Percentiles rank a stretch among this genome's conserved stretches.
Conservation (phyloP, 495 filamentous ascomycete genomes). For the Pseudevernia furfuracea region DNA sequence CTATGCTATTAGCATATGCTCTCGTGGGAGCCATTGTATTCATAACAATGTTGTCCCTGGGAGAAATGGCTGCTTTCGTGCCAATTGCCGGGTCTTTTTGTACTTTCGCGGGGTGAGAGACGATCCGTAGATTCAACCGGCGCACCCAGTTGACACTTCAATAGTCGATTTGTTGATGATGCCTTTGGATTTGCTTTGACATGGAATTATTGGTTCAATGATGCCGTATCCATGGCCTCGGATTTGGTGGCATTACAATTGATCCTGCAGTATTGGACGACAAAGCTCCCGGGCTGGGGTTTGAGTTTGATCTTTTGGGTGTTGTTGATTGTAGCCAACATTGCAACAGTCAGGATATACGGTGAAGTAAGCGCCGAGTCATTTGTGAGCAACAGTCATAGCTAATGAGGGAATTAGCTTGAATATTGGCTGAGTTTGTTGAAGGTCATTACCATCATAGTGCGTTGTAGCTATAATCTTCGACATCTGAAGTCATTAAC, state of each 20-base stretch:
- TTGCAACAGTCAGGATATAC: constrained; percentile 46
- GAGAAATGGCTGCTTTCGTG: constrained; percentile 46
- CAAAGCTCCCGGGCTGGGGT: constrained; percentile 45
- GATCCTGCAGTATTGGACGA: constrained; percentile 46
- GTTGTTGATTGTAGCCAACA: constrained; percentile 42
- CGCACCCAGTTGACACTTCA: constrained; percentile 10
- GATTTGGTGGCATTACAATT: constrained; percentile 50
- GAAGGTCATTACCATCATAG: constrained; percentile 49
- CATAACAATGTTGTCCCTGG: constrained; percentile 43
- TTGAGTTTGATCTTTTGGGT: constrained; percentile 47
- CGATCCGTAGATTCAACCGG: background rate
- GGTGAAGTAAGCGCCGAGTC: constrained; percentile 38
- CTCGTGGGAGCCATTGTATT: constrained; percentile 44
- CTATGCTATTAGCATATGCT: constrained; percentile 51
- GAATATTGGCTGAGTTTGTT: constrained; percentile 50
- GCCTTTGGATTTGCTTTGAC: constrained; percentile 41
- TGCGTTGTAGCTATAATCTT: constrained; percentile 26
- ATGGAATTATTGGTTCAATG: constrained; percentile 56
- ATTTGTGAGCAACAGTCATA: background rate
- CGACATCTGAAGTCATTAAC: background rate
- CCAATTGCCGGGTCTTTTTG: constrained; percentile 46
- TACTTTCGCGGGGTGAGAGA: constrained; percentile 44
- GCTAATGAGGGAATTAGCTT: constrained; percentile 31
- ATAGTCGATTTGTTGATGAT: constrained; percentile 31
- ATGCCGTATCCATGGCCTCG: constrained; percentile 48